Base-by-base conservation (phyloP, 2,329 filamentous ascomycete genomes). In the Paecilomyces formosus region DNA sequence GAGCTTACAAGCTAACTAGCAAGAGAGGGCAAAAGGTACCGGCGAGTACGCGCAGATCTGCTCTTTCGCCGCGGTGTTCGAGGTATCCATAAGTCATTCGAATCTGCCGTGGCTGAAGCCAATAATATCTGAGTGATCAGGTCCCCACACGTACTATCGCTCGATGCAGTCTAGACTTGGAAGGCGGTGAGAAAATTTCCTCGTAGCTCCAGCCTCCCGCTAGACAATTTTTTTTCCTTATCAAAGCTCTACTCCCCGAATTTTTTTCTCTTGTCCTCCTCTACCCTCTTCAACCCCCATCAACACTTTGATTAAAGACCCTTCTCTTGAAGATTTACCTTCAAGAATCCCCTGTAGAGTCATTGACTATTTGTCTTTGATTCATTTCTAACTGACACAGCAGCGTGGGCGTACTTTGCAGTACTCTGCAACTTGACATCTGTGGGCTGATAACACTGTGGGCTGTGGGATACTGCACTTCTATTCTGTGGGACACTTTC, bases 401-500 rank as follows among this genome's bases (percentile, higher is more conserved):
- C 63, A 68, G 65, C 65, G 69, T 68, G 68, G 69, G 68, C 62
- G 64, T 68, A 70, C 68, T 64, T 55, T 64, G 65, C 69, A 67
- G 58, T 68, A 63, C 68, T 70, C 67, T 68, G 69, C 70, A 72
- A 71, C 67, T 52, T 69, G 69, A 69, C 67, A 70, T 60, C 61
- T 61, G 58, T 60, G 57, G 60, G 57, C 60, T 60, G 60, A 57
- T 58, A 56, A 59, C 71, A 72, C 68, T 69, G 72, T 72, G 72
- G 74, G 74, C 72, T 76, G 66, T 72, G 67, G 67, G 62, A 70
- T 71, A 73, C 65, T 69, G 67, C 70, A 70, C 64, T 67, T 70
- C 68, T 71, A 70, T 74, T 68, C 70, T 71, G 70, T 76, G 74
- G 73, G 74, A 70, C 68, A 68, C 66, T 67, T 18, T 45, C 64